Percentiles rank a stretch among this genome's conserved stretches.
phyloP scores from a whole-genome alignment of 306 rosid genomes.

The Lotus japonicus region DNA sequence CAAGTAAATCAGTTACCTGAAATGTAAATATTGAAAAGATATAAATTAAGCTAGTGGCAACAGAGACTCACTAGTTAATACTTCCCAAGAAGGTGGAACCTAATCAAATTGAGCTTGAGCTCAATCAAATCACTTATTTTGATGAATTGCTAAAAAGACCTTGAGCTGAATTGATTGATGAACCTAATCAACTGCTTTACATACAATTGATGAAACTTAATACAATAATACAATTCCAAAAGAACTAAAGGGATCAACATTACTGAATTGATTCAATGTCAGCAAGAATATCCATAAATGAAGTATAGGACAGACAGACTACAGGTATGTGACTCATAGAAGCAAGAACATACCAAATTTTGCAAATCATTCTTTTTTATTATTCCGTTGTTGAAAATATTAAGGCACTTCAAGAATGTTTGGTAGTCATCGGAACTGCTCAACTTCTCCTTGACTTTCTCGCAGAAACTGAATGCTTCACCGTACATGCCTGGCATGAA shows the following conservation, averaged over 20 bases:
- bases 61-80: background rate
- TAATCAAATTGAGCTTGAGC: too few relatives aligned
- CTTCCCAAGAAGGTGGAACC: too few relatives aligned
- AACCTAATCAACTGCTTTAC: too few relatives aligned
- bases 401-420: slow-evolving; percentile 79
- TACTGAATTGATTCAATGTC: slow-evolving; percentile 8
- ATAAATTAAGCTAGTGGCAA: background rate
- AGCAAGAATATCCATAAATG: slow-evolving; percentile 9
- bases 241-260: background rate
- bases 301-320: slow-evolving; percentile 6
- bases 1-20: slow-evolving; percentile 88
- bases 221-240: background rate
- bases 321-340: slow-evolving; percentile 2
- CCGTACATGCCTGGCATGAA: slow-evolving; percentile 65
- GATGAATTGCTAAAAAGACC: background rate
- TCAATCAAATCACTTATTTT: background rate
- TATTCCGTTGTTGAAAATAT: slow-evolving; percentile 82
- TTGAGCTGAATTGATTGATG: too few relatives aligned
- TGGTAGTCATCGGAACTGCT: slow-evolving; percentile 78
- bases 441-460: slow-evolving; percentile 85
- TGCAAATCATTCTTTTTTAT: slow-evolving; percentile 80
- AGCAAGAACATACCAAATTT: slow-evolving; percentile 62
- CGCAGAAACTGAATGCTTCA: slow-evolving; percentile 78
- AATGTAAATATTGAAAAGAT: slow-evolving; percentile 22
- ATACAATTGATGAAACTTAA: too few relatives aligned